Conservation (phyloP, 2,329 filamentous ascomycete genomes). For the Juglanconis oblonga region DNA sequence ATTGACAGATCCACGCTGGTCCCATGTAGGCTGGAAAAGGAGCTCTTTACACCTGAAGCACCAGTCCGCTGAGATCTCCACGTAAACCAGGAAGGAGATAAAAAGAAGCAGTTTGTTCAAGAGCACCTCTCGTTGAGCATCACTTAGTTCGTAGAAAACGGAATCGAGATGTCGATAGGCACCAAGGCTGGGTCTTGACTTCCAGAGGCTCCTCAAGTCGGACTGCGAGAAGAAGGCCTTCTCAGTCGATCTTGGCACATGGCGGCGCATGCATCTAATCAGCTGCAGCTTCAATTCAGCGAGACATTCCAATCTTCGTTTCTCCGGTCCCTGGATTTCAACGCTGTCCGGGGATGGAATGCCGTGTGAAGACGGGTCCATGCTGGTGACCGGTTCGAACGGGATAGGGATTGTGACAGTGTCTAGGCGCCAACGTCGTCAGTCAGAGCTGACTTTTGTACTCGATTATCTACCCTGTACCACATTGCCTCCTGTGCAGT, state of each 20-base stretch:
- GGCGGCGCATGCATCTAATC: no score
- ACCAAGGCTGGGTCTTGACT: not conserved
- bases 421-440: no score
- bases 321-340: not conserved
- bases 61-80: not conserved
- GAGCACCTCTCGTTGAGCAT: not conserved
- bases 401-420: no score
- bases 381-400: no score
- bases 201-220: not conserved
- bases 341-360: no score
- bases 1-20: not conserved
- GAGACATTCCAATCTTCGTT: not conserved
- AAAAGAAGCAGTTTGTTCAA: constrained; percentile 1
- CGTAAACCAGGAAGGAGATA: constrained; percentile 8
- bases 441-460: no score
- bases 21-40: not conserved
- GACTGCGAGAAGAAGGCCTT: constrained; percentile 12
- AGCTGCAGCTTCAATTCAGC: not conserved
- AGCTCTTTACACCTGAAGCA: not conserved
- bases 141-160: constrained; percentile 4
- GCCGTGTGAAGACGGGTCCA: no score
- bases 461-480: no score
- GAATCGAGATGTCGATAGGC: not conserved
- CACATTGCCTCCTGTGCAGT: no score
- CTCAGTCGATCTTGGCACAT: not conserved